Conservation (phyloP, 345 rosid genomes). For the Eucalyptus urophylla region DNA sequence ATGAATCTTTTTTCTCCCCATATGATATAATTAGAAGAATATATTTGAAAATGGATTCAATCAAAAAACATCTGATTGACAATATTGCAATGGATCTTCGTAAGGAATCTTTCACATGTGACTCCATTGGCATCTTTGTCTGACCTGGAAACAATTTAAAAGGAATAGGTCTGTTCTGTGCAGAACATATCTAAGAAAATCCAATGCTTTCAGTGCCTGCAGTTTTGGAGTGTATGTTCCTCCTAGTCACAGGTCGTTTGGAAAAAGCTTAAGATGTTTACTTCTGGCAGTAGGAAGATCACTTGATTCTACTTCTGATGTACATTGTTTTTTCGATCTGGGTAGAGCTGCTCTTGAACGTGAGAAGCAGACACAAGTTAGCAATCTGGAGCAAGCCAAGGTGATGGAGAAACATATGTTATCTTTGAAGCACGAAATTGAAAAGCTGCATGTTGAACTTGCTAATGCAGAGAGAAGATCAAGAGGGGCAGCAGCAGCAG, state of each 20-base stretch:
- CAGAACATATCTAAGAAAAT: neutral
- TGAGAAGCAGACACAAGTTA: conserved; percentile 62
- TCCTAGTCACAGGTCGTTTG: neutral
- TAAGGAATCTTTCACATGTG: neutral
- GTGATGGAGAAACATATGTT: conserved; percentile 50
- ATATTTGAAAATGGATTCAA: neutral
- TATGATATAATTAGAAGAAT: neutral
- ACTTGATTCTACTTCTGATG: neutral
- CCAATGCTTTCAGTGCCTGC: neutral
- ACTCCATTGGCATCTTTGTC: neutral
- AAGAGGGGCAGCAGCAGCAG: conserved; percentile 22
- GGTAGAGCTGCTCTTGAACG: conserved; percentile 57
- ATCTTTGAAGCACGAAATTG: conserved; percentile 31
- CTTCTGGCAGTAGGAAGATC: neutral
- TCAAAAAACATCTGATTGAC: neutral
- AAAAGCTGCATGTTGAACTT: conserved; percentile 33
- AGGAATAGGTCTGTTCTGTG: neutral
- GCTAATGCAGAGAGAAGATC: conserved; percentile 38
- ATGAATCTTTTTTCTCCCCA: neutral
- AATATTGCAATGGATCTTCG: neutral
- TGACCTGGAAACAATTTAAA: neutral
- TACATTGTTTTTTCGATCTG: neutral
- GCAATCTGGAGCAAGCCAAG: conserved; percentile 49
- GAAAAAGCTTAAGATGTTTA: neutral
- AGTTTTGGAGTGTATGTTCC: neutral